Conservation (phyloP, 1,284 basidiomycete species). For the Heterobasidion parviporum region DNA sequence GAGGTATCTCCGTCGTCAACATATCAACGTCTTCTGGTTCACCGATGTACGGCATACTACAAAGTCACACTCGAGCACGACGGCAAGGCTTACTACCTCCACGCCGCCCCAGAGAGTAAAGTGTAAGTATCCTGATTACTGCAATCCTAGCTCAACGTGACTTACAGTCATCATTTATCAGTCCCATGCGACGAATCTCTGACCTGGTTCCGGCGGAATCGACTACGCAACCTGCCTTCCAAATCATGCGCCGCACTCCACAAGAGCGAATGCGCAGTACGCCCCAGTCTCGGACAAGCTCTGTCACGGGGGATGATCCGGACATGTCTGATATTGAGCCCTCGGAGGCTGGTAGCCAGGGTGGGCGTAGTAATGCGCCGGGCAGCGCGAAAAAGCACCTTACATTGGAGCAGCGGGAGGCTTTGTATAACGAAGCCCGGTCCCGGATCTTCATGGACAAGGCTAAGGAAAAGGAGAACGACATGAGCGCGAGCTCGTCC, state of each 20-base stretch:
- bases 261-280: slow-evolving; percentile 35
- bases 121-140: slow-evolving; percentile 43
- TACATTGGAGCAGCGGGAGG: slow-evolving; percentile 76
- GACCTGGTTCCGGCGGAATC: slow-evolving; percentile 76
- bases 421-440: slow-evolving; percentile 75
- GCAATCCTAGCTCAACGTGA: slow-evolving; percentile 6
- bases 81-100: slow-evolving; percentile 54
- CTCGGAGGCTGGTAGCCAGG: slow-evolving; percentile 68
- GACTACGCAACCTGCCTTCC: slow-evolving; percentile 61
- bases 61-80: slow-evolving; percentile 54
- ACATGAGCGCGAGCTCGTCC: slow-evolving; percentile 68
- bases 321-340: slow-evolving; percentile 71
- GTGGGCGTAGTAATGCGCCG: slow-evolving; percentile 55
- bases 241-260: slow-evolving; percentile 69
- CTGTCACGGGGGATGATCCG: slow-evolving; percentile 61
- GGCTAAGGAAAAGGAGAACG: slow-evolving; percentile 63
- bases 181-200: slow-evolving; percentile 56
- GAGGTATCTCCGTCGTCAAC: slow-evolving; percentile 61
- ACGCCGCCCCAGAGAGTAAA: slow-evolving; percentile 51
- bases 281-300: slow-evolving; percentile 44
- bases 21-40: slow-evolving; percentile 75
- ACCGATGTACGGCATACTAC: slow-evolving; percentile 76
- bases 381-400: slow-evolving; percentile 55
- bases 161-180: slow-evolving; percentile 20
- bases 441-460: slow-evolving; percentile 79